Base-by-base conservation (phyloP, 2,329 filamentous ascomycete genomes). In the Capronia epimyces region DNA sequence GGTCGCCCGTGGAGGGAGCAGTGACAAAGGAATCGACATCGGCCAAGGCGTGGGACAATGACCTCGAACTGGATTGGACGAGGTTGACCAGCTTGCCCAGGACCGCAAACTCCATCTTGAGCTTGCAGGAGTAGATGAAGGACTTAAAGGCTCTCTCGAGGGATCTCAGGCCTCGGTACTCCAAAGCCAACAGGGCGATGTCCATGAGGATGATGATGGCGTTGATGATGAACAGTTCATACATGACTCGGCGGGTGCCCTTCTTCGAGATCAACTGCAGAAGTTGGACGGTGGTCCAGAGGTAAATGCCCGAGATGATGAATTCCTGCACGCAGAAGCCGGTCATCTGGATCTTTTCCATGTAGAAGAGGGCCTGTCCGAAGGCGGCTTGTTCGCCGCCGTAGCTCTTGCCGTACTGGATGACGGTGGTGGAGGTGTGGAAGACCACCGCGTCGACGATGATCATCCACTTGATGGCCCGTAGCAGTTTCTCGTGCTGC, bases 341-440 rank as follows among this genome's bases (percentile, higher is more conserved):
- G 2, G 75, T 76, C 61, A 80, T 73, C 57, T 81, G 76, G 20
- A 80, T 70, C 60, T 76, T 75, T 55, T 81, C 78, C 65, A 76
- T 71, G 43, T 72, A 60, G 34, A 69, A 67, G 60, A 72, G 73
- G 4, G 66, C 69, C 3, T 49, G 46, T 12, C 62, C 58, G 50
- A 65, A 72, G 2, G 52, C 32, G 3, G 42, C 34, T 2, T 43
- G 31, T 10, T 39, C 4, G 2, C 49, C 42, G 24, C 41, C 43
- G 39, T 43, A 43, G 34, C 63, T 65, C n/a, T 10, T 34, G 36
- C 71, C 70, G 49, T 67, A 74, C 12, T 69, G 69, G 29, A 75
- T 59, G 10, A 73, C 66, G 4, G 69, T 70, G 8, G 67, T 73
- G 16, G 71, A 68, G 42, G 72, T 56, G 53, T 73, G 69, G 32